phyloP scores from a whole-genome alignment of 2,329 filamentous ascomycete genomes.

The Colletotrichum tropicicola region DNA sequence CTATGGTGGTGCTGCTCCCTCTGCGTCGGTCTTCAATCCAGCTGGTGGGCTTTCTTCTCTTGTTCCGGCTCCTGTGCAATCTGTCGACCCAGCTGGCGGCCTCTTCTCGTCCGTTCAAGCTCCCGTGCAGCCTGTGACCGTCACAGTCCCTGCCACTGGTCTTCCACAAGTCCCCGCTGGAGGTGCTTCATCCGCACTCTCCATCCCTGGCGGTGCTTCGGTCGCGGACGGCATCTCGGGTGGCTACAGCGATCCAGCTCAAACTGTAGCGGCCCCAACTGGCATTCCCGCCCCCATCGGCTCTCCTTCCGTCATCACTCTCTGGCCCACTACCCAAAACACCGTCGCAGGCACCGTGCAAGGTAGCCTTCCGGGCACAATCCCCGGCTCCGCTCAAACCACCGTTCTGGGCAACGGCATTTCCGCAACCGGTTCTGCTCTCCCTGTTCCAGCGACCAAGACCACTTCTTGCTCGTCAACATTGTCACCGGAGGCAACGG shows the following conservation, averaged over 20 bases:
- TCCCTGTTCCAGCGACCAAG: neutral
- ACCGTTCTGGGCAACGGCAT: neutral
- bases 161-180: neutral
- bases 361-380: neutral
- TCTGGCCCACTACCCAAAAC: constrained; percentile 1
- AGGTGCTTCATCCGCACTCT: neutral
- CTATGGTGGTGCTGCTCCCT: constrained; percentile 7
- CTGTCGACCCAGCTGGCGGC: neutral
- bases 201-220: neutral
- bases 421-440: neutral
- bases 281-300: neutral
- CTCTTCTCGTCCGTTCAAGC: neutral
- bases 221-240: neutral
- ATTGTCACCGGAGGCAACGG: neutral
- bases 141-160: neutral
- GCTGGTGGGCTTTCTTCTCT: neutral
- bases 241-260: constrained; percentile 8
- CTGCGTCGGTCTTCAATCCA: neutral
- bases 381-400: neutral
- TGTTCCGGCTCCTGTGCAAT: neutral
- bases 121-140: neutral
- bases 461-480: constrained; percentile 11
- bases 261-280: neutral
- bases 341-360: neutral
- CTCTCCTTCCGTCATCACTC: constrained; percentile 7